Conservation (phyloP, 202 grass and related monocot species). For the Elaeis oleifera region DNA sequence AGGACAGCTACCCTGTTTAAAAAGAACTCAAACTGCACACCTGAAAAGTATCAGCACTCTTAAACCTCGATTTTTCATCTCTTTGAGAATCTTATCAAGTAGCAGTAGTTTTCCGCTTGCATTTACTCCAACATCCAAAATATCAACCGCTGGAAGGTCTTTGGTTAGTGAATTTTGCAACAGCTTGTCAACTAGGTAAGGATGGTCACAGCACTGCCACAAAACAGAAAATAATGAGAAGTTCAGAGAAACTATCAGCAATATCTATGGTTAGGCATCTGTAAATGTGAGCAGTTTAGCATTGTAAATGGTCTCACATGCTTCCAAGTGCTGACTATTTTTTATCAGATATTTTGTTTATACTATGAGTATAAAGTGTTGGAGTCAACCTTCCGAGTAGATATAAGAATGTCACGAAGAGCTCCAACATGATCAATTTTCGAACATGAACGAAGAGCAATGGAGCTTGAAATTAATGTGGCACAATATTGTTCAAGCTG, state of each 20-base stretch:
- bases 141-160: constrained; percentile 40
- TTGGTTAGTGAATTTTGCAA: constrained; percentile 63
- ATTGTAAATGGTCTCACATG: too few relatives aligned
- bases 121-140: constrained; percentile 74
- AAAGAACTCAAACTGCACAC: constrained; percentile 27
- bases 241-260: constrained; percentile 27
- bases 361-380: too few relatives aligned
- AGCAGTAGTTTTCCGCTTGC: constrained; percentile 82
- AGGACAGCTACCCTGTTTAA: neutral
- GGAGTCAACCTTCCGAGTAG: constrained; percentile 68
- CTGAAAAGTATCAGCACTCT: constrained; percentile 85
- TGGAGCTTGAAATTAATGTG: constrained; percentile 63
- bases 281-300: neutral
- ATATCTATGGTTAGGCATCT: constrained; percentile 19
- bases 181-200: constrained; percentile 70
- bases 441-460: constrained; percentile 63
- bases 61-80: constrained; percentile 33
- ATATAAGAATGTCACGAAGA: constrained; percentile 68
- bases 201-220: constrained; percentile 91
- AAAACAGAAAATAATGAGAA: constrained; percentile 28
- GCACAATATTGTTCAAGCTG: constrained; percentile 82
- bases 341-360: constrained; percentile 8
- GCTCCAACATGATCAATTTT: constrained; percentile 71
- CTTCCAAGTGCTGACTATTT: too few relatives aligned
- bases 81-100: constrained; percentile 80